Base-by-base conservation (phyloP, 805 yeast genomes). In the Tetrapisispora arboricola region DNA sequence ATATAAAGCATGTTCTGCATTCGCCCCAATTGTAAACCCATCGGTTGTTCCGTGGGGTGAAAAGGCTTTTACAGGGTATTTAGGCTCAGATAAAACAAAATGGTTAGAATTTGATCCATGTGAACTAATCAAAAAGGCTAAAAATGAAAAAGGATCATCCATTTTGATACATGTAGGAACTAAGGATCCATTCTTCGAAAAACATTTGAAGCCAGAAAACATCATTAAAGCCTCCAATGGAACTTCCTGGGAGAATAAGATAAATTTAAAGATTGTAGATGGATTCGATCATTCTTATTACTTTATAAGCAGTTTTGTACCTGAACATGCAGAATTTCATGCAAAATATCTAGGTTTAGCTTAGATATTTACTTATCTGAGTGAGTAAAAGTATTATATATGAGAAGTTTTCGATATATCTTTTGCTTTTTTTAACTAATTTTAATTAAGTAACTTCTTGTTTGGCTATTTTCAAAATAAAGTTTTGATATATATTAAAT, bases 271-370 rank as follows among this genome's bases (percentile, higher is more conserved):
- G 22, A 53, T 76, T 27, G 94, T 75, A 16, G 87, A 83, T 1
- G 95, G 88, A 4, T 90, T 78, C 56, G 96, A 92, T 55, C 98
- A 90, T 58, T 80, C 88, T 37, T 90, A 88, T 67, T 92, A 74
- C 63, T 90, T 87, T 60, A 72, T 90, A 42, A 72, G 88, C 39
- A 64, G 84, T 0, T 88, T 87, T 61, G 81, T 81, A 11, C 80
- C 74, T 42, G 84, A 78, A 27, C 97, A 92, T 60, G 84, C 95
- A 28, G 76, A 73, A 45, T 90, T 80, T 60, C 96, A 92, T 54
- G 94, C 94, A 9, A 79, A 81, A 60, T 70, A 75, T 44, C 47
- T 67, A 39, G 71, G 70, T 16, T 49, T 67, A 32, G 47, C 21
- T 32, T 32, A 32, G 15, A 21, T 15, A 6, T 10, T 9, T 12